Percentiles rank a stretch among this genome's conserved stretches.
Evolutionary conservation across 495 filamentous ascomycete genomes (phyloP).

Genomic region (Trichocladium antarcticum): DNA sequence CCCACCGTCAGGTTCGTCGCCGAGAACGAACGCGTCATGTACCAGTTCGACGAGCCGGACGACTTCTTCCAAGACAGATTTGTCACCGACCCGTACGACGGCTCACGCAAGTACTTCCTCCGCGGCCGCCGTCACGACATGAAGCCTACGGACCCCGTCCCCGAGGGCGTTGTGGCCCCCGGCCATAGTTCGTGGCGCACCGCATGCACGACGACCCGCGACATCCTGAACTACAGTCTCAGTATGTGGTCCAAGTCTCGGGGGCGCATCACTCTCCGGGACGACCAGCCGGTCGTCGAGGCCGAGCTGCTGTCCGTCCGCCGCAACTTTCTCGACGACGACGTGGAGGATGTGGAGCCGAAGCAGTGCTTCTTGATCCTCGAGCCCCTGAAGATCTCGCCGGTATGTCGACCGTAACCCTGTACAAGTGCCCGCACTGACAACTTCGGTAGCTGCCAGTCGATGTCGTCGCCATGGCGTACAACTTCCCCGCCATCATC

Average conservation of each 20-base stretch:
- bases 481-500: constrained; percentile 71
- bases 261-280: constrained; percentile 30
- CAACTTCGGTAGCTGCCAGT: constrained; percentile 48
- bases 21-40: constrained; percentile 39
- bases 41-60: constrained; percentile 41
- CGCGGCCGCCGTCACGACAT: constrained; percentile 33
- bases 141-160: constrained; percentile 34
- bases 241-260: constrained; percentile 32
- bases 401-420: constrained; percentile 44
- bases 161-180: constrained; percentile 25
- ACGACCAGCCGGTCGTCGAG: constrained; percentile 65
- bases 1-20: constrained; percentile 42
- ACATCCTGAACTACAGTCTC: constrained; percentile 38
- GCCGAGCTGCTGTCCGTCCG: constrained; percentile 63
- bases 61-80: constrained; percentile 53
- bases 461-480: constrained; percentile 52
- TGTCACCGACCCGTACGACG: constrained; percentile 64
- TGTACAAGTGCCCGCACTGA: too few species aligned
- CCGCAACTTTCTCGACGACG: constrained; percentile 68
- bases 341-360: constrained; percentile 24
- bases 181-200: constrained; percentile 17
- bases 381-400: constrained; percentile 55
- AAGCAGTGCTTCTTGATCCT: constrained; percentile 40
- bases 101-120: constrained; percentile 51
- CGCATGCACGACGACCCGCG: constrained; percentile 10